phyloP scores from a whole-genome alignment of 108 stramenopile genomes.

The Schizochytrium sp. region DNA sequence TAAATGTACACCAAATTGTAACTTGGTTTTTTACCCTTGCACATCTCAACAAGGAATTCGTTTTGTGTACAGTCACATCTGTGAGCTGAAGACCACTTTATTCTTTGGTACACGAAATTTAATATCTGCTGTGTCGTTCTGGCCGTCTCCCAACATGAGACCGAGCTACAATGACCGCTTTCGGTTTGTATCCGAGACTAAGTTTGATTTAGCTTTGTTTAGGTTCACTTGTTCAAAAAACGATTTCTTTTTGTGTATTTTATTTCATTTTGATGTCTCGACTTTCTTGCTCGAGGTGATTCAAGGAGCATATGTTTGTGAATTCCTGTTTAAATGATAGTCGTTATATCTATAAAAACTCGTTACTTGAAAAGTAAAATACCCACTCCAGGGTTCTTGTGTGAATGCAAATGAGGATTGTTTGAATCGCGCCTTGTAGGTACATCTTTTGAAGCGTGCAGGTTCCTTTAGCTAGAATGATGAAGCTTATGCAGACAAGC shows the following conservation, averaged over 20 bases:
- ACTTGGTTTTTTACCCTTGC: too few species aligned
- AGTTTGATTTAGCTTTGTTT: not conserved
- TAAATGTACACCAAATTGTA: constrained; percentile 65
- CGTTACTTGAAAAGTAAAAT: too few species aligned
- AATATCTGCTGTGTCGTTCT: not conserved
- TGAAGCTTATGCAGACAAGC: too few species aligned
- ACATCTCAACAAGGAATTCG: too few species aligned
- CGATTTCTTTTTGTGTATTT: not conserved
- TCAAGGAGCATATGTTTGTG: not conserved
- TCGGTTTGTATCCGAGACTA: constrained; percentile 13
- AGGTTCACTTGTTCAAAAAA: not conserved
- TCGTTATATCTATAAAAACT: too few species aligned
- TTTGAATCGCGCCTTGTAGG: too few species aligned
- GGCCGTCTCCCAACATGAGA: constrained; percentile 53
- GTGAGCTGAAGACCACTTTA: not conserved
- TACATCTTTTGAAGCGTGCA: too few species aligned
- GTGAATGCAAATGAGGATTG: too few species aligned
- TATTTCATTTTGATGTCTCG: not conserved
- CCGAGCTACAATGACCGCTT: not conserved
- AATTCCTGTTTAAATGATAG: too few species aligned
- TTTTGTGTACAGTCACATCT: too few species aligned
- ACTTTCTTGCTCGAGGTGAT: not conserved
- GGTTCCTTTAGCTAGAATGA: too few species aligned
- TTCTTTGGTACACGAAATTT: constrained; percentile 10
- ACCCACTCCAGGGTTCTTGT: too few species aligned